phyloP scores from a whole-genome alignment of 306 rosid species.

The Calophaca sinica region DNA sequence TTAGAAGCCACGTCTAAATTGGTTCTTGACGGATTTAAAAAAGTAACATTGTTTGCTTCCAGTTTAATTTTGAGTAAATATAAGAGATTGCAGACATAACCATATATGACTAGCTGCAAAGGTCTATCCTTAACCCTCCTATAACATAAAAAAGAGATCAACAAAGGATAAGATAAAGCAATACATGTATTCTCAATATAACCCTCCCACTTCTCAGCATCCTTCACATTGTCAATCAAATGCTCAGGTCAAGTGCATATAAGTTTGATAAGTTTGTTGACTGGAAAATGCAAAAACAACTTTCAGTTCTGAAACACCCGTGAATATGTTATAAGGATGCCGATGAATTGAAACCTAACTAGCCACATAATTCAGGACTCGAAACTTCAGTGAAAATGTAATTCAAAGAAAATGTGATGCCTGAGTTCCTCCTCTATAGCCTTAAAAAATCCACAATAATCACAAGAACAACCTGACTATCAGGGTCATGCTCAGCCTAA shows the following conservation, averaged over 20 bases:
- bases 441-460: conserved; percentile 63
- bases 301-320: conserved; percentile 11
- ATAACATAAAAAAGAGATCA: no score
- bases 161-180: conserved; percentile 12
- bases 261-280: conserved; percentile 81
- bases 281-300: conserved; percentile 57
- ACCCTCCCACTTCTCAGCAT: conserved; percentile 90
- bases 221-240: conserved; percentile 77
- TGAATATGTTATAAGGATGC: background rate
- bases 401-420: conserved; percentile 12
- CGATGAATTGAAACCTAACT: conserved; percentile 4
- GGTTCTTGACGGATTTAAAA: no score
- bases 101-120: no score
- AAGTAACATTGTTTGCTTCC: no score
- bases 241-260: conserved; percentile 80
- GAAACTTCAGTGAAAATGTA: background rate
- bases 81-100: no score
- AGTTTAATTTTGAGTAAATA: no score
- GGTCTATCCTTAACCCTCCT: no score
- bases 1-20: no score
- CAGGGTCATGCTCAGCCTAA: no score
- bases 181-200: conserved; percentile 86
- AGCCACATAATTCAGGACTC: conserved; percentile 1
- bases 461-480: conserved; percentile 74
- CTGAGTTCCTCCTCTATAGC: conserved; percentile 75